Percentiles rank a stretch among this genome's conserved stretches.
These are phyloP conservation scores for Chaetomidium leptoderma DNA, from an alignment of 495 filamentous ascomycete genomes.

Conservation along the genomic window DNA sequence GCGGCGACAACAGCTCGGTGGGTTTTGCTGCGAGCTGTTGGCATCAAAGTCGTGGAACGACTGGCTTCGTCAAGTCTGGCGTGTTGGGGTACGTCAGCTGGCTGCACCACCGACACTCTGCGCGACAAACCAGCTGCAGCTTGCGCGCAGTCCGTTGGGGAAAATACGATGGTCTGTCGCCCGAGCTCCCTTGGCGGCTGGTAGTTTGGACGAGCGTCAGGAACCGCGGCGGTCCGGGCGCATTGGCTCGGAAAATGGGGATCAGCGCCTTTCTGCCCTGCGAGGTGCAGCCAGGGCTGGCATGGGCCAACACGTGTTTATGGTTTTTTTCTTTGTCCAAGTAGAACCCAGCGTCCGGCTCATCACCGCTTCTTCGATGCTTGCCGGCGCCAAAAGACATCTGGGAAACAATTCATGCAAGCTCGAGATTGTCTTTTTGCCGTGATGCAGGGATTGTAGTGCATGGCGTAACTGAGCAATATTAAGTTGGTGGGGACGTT, in stretches of 20 bases:
- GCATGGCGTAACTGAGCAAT: slow-evolving; percentile 9
- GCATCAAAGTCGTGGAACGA: not conserved
- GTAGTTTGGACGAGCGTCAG: not conserved
- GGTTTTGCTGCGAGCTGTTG: not conserved
- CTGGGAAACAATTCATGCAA: not conserved
- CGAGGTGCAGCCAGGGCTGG: not conserved
- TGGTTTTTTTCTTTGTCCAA: not conserved
- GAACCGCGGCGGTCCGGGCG: not conserved
- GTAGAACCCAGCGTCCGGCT: not conserved
- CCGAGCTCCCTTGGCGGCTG: slow-evolving; percentile 5
- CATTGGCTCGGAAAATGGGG: slow-evolving; percentile 13
- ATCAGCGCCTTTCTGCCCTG: slow-evolving; percentile 6
- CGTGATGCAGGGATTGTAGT: slow-evolving; percentile 1
- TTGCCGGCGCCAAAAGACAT: not conserved
- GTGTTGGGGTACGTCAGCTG: not conserved
- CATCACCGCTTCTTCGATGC: not conserved
- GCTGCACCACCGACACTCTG: not conserved
- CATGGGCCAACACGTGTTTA: slow-evolving; percentile 4
- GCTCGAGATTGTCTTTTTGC: slow-evolving; percentile 4
- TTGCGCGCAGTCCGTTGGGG: not conserved
- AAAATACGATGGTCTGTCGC: slow-evolving; percentile 1
- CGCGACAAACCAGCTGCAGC: slow-evolving; percentile 4
- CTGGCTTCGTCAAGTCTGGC: not conserved
- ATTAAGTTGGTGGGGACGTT: slow-evolving; percentile 1
- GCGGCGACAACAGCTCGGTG: not conserved